Base-by-base conservation (phyloP, 441 rosid species). In the Syzygium malaccense region DNA sequence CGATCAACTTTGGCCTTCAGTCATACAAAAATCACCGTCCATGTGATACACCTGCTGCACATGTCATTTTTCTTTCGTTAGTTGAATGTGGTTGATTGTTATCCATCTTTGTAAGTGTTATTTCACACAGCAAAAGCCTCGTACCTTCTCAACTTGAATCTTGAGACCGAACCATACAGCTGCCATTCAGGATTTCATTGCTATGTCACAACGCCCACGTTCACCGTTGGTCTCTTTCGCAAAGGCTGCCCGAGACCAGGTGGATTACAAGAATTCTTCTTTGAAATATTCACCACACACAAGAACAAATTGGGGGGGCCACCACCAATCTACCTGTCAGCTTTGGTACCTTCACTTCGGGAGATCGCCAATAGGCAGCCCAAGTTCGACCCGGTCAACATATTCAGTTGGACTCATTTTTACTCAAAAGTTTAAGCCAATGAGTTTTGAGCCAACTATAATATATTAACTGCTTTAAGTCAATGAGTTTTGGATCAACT, bases 331-430 rank as follows among this genome's bases (percentile, higher is more conserved):
- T 49, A 49, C 53, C 53, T 49, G 13, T 49, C 13, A 4, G n/a
- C 62, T 25, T n/a, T 25, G 5, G 0, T 14, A n/a, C 19, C 33
- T 6, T 3, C 18, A 62, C 30, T 2, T 28, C 0, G 7, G 30
- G 33, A 62, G 33, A 62, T n/a, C 17, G 4, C 2, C 33, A n/a
- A 62, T 8, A 1, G 0, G 6, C 4, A 62, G 19, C n/a, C n/a
- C n/a, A n/a, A n/a, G n/a, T n/a, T n/a, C n/a, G n/a, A n/a, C n/a
- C 0, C 3, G 0, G 2, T 62, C 9, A 62, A 62, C 5, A 62
- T 14, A n/a, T n/a, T 13, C 3, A n/a, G 2, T 62, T 62, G 3
- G 17, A 14, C 4, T 1, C 9, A n/a, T 9, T 1, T 62, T 62
- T 2, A 62, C 10, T 62, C 33, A 62, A 62, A 62, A 14, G 19